Evolutionary conservation across 352 stramenopile species (phyloP), one percentile per base, ranked within the genome.

Genomic region (Globisporangium splendens): DNA sequence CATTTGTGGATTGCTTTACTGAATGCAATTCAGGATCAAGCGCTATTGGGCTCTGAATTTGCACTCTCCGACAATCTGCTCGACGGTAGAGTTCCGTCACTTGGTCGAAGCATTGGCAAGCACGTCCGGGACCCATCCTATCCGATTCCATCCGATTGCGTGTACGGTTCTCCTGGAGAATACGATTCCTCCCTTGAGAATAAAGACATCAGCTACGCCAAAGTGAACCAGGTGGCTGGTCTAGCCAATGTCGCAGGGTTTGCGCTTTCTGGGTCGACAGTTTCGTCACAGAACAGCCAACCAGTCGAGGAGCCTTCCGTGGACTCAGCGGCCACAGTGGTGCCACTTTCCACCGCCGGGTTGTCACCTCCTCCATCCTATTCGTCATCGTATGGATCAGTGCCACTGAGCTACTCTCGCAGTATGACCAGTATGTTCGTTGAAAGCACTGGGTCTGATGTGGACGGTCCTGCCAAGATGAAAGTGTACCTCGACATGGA

Each of bases 401-500:
- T n/a, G n/a, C n/a, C n/a, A n/a, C n/a, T n/a, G 24, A 31, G 24
- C 24, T 31, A 31, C 24, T 31, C 24, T 31, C 24, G 24, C 24
- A 31, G 24, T 31, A 31, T 31, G 24, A 31, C 24, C 54, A 66
- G 31, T 48, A 59, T 48, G 38, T 66, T 54, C 42, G 61, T 66
- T 15, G 54, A 62, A 33, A 59, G 54, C 47, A 63, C 21, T 1
- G 54, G 54, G 0, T 66, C 61, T 13, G 54, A 63, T 17, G 54
- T 63, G 8, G 54, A 62, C 21, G 55, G 61, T 15, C 56, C 56
- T 0, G 43, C 62, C 28, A 53, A 41, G 12, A 46, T 50, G 41
- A 65, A 66, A 20, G 49, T 63, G 38, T 87, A 65, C 54, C 56
- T 89, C 3, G 77, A 88, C 66, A 66, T 83, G 35, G 79, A 90